Evolutionary conservation across 192 early-diverging fungal genomes (phyloP), one percentile per base, ranked within the genome.

Genomic region (Rhizophagus prolifer): DNA sequence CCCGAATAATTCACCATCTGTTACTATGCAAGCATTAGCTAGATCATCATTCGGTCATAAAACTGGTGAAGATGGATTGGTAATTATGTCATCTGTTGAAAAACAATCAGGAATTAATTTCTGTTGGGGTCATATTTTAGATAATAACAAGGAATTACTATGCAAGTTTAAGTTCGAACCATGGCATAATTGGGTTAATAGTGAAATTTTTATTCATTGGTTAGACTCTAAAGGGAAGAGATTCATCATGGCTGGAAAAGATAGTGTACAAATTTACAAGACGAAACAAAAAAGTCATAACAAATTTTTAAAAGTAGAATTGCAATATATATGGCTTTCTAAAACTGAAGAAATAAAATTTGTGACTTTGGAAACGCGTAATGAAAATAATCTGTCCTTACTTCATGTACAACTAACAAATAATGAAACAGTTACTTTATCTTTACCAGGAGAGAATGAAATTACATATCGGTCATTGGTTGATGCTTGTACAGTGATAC

Each of bases 81-180:
- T 36, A n/a, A n/a, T 67, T 21, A 3, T 5, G 41, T n/a, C n/a
- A 10, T 10, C 10, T 9, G 2, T 67, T n/a, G 65, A 67, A 3
- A 3, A 21, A 38, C 6, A 9, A 36, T 2, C 19, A 9, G 16
- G n/a, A n/a, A 0, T 3, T 21, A 10, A 8, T 67, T 16, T 67
- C 16, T n/a, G 65, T 67, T 67, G 31, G 31, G n/a, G 28, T 23
- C n/a, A 3, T 3, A 67, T 67, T 38, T 19, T n/a, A 34, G 41
- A 67, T 36, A 67, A 12, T 21, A 28, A 67, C 4, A 38, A 66
- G 0, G 36, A 41, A 12, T 16, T 41, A 38, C 21, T n/a, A n/a
- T 67, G 65, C 36, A 41, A 10, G 9, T 67, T 67, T 67, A 67
- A 67, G 36, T 41, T 67, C 19, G 65, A 67, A 38, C 65, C 65